Evolutionary conservation across 768 basidiomycete genomes (phyloP).

Genomic region (Boletus tylopilopsis): DNA sequence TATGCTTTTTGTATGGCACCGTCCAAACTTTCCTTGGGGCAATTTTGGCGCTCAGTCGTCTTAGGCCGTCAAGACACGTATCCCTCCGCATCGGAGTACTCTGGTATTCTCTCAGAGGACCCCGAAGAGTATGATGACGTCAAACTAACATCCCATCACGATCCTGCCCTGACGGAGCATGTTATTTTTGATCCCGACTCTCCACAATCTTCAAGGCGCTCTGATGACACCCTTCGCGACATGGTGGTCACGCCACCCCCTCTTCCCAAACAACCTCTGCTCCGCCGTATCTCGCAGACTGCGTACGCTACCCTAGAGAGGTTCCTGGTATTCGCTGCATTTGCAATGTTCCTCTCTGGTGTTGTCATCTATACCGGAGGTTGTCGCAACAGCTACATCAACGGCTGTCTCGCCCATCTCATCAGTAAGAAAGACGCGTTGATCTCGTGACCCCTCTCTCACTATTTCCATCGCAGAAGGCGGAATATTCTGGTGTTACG

Average conservation of each 20-base stretch:
- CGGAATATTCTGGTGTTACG: slow-evolving; percentile 90
- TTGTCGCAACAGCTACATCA: slow-evolving; percentile 73
- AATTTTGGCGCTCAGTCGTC: slow-evolving; percentile 57
- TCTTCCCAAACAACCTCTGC: slow-evolving; percentile 21
- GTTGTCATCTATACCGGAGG: slow-evolving; percentile 83
- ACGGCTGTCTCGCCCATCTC: slow-evolving; percentile 84
- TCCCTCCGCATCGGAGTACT: slow-evolving; percentile 43
- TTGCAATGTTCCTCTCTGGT: slow-evolving; percentile 62
- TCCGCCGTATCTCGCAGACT: slow-evolving; percentile 42
- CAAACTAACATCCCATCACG: slow-evolving; percentile 31
- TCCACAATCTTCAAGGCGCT: slow-evolving; percentile 39
- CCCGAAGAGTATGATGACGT: slow-evolving; percentile 53
- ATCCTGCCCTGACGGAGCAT: slow-evolving; percentile 47
- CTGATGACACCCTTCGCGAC: slow-evolving; percentile 57
- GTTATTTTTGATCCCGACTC: slow-evolving; percentile 51
- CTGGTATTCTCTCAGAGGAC: slow-evolving; percentile 53
- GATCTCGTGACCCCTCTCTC: background rate
- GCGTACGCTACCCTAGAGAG: slow-evolving; percentile 58
- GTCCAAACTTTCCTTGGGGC: slow-evolving; percentile 42
- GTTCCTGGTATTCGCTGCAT: slow-evolving; percentile 66
- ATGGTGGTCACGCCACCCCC: slow-evolving; percentile 19
- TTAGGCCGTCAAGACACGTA: slow-evolving; percentile 41
- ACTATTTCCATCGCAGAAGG: slow-evolving; percentile 53
- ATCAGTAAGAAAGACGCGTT: slow-evolving; percentile 59
- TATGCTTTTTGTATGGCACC: slow-evolving; percentile 43